Evolutionary conservation across 345 rosid species (phyloP).

Genomic region (Aquilaria malaccensis): DNA sequence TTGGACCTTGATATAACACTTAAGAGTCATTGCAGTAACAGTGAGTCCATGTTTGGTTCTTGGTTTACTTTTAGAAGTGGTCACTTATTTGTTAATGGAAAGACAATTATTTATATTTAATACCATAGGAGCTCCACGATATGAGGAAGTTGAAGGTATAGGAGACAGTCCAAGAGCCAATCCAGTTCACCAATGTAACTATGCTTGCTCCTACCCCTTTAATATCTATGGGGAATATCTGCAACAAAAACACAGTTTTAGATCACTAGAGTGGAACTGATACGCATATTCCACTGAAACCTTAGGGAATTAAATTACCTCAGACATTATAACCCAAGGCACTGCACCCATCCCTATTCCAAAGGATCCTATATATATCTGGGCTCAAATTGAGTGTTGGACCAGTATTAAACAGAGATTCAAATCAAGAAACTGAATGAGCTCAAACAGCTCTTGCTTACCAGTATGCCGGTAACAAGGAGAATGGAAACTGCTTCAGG

Average conservation of each 20-base stretch:
- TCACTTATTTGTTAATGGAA: too few species aligned
- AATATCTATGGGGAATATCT: conserved; percentile 23
- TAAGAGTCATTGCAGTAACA: too few species aligned
- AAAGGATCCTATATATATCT: conserved; percentile 33
- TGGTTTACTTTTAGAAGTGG: too few species aligned
- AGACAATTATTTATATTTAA: too few species aligned
- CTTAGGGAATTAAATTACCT: conserved; percentile 15
- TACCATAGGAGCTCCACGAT: conserved; percentile 14
- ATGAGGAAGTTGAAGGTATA: conserved; percentile 10
- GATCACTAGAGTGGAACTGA: background rate
- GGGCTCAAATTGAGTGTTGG: background rate
- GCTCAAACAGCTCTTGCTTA: background rate
- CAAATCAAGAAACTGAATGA: too few species aligned
- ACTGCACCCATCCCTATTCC: conserved; percentile 45
- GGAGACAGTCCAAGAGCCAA: conserved; percentile 8
- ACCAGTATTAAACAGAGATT: too few species aligned
- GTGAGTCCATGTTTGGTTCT: too few species aligned
- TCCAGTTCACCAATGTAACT: conserved; percentile 13
- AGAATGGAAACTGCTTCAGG: conserved; percentile 6
- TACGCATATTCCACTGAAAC: background rate
- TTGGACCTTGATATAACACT: too few species aligned
- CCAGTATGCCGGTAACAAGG: conserved; percentile 9
- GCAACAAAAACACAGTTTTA: background rate
- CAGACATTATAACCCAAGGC: conserved; percentile 48
- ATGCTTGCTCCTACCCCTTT: conserved; percentile 21